These are phyloP conservation scores for Hypoxylon intermedium DNA, from an alignment of 495 filamentous ascomycete genomes.

Conservation along the genomic window DNA sequence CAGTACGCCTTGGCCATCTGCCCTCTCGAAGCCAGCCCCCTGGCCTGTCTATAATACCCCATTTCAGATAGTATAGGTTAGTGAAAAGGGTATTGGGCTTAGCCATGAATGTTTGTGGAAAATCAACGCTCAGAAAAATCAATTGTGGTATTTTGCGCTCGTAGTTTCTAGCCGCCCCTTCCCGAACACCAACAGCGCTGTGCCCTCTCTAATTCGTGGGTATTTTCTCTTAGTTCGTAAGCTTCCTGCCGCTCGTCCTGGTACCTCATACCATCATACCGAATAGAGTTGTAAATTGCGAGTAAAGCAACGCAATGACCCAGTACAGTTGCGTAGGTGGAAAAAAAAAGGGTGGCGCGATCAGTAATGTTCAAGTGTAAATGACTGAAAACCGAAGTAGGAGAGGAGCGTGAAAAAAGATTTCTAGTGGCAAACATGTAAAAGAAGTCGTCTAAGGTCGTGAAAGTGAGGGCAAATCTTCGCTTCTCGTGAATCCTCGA, in stretches of 20 bases:
- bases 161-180: neutral
- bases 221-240: slow-evolving; percentile 14
- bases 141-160: slow-evolving; percentile 23
- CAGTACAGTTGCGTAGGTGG: too few relatives aligned
- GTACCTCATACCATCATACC: slow-evolving; percentile 21
- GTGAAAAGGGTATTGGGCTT: neutral
- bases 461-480: too few relatives aligned
- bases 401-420: too few relatives aligned
- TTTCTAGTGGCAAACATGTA: too few relatives aligned
- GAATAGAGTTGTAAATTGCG: neutral
- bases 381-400: too few relatives aligned
- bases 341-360: too few relatives aligned
- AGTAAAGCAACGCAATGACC: neutral
- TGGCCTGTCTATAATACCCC: neutral
- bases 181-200: slow-evolving; percentile 19
- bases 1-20: neutral
- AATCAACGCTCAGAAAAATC: slow-evolving; percentile 11
- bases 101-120: slow-evolving; percentile 1
- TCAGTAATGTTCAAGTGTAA: too few relatives aligned
- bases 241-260: slow-evolving; percentile 12
- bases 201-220: slow-evolving; percentile 10
- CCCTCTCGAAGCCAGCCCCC: neutral
- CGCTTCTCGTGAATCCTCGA: too few relatives aligned
- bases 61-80: neutral
- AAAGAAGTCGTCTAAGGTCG: too few relatives aligned